phyloP scores from a whole-genome alignment of 495 filamentous ascomycete species.

The Hypoxylon lienhwacheense region DNA sequence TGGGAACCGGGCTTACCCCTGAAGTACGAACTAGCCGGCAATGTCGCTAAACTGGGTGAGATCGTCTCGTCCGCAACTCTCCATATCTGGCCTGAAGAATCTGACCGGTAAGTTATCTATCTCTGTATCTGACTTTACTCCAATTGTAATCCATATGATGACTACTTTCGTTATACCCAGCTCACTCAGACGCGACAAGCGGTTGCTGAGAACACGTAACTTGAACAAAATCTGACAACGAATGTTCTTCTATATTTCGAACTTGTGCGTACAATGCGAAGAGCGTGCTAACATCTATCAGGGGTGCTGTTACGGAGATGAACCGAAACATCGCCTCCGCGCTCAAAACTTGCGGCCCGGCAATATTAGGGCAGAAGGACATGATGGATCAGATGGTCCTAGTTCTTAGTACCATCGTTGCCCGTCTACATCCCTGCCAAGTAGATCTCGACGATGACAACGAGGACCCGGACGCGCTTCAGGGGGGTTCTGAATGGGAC shows the following conservation, averaged over 20 bases:
- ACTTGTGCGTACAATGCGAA: slow-evolving; percentile 8
- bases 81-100: slow-evolving; percentile 82
- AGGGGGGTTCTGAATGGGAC: slow-evolving; percentile 93
- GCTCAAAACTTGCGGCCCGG: slow-evolving; percentile 86
- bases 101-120: slow-evolving; percentile 74
- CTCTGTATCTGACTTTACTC: slow-evolving; percentile 23
- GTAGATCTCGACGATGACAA: slow-evolving; percentile 80
- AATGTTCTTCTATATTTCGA: slow-evolving; percentile 13
- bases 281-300: slow-evolving; percentile 53
- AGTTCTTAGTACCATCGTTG: slow-evolving; percentile 75
- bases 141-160: slow-evolving; percentile 66
- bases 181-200: slow-evolving; percentile 94
- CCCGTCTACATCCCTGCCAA: slow-evolving; percentile 89
- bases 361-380: slow-evolving; percentile 71
- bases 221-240: slow-evolving; percentile 55
- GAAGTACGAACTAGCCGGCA: slow-evolving; percentile 70
- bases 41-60: slow-evolving; percentile 83
- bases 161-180: slow-evolving; percentile 93
- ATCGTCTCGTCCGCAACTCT: slow-evolving; percentile 84
- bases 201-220: slow-evolving; percentile 88
- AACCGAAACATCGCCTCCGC: slow-evolving; percentile 93
- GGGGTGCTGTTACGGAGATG: slow-evolving; percentile 88
- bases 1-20: slow-evolving; percentile 89
- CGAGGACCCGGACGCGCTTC: slow-evolving; percentile 65
- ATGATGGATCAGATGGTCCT: slow-evolving; percentile 58